A percentile compares a stretch with the other conserved stretches of the same genome.
Conservation (phyloP, 345 rosid species). For the Eucalyptus paniculata region DNA sequence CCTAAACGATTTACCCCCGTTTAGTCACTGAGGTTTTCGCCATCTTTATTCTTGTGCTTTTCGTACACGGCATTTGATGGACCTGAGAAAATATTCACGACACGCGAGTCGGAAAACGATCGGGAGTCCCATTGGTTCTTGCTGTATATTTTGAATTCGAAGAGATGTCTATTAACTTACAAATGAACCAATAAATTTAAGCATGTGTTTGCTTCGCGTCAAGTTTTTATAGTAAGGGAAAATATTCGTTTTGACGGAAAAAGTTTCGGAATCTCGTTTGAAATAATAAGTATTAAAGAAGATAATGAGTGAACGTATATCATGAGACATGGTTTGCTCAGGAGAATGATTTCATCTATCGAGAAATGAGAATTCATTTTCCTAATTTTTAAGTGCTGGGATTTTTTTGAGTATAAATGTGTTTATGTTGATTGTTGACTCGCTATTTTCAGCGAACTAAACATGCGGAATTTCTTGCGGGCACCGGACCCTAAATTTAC, state of each 20-base stretch:
- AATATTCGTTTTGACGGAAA: neutral
- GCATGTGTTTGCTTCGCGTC: neutral
- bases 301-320: fast-evolving
- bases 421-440: fast-evolving
- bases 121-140: neutral
- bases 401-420: neutral
- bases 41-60: neutral
- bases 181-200: neutral
- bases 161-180: neutral
- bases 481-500: neutral
- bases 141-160: neutral
- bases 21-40: neutral
- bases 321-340: fast-evolving
- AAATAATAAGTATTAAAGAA: neutral
- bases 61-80: neutral
- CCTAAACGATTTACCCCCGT: neutral
- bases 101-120: neutral
- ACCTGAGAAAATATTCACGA: too few species aligned
- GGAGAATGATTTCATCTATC: neutral
- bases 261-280: fast-evolving
- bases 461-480: neutral
- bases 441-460: neutral
- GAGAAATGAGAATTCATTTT: fast-evolving
- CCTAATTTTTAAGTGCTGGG: fast-evolving
- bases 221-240: neutral